Base-by-base conservation (phyloP, 129 eudicot genomes). In the Centaurea solstitialis region DNA sequence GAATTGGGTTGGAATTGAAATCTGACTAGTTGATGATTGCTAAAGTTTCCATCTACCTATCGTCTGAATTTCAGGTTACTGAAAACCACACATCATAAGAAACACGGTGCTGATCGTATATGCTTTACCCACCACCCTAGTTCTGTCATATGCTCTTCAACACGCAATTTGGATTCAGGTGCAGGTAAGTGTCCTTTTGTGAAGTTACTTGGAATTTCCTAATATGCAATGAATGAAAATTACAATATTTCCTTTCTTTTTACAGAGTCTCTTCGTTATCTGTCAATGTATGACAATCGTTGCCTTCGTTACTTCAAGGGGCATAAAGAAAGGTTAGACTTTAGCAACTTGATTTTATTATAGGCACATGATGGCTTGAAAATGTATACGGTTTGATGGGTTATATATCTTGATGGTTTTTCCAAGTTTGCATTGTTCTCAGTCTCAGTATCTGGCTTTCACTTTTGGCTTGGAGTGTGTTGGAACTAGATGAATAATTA, bases 291-390 rank as follows among this genome's bases (percentile, higher is more conserved):
- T 68, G 99, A 95, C 83, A 95, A 95, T 76, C 88, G 99, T 15
- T 91, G 94, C 78, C 96, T 95, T 83, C 94, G 99, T 65, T 92
- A 92, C 89, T 95, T 95, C 75, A 91, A 91, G 80, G 99, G 99
- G 38, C 99, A 92, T 79, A 92, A 86, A 81, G 93, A 95, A 30
- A 92, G 99, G 98, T 95, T 77, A 80, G 87, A 57, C 64, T 73
- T 43, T 82, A 35, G 76, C 17, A 68, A 22, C 38, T 50, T 47
- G 73, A n/a, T 35, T 20, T 74, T 12, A 23, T 38, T 73, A 73
- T 15, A 18, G 65, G 17, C 30, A 24, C 15, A 13, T 39, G 26
- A 39, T 38, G 72, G 37, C n/a, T 18, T 81, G 59, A 45, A 45
- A 73, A 43, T 74, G 43, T 62, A 9, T 70, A 45, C 13, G 23